Evolutionary conservation across 768 basidiomycete species (phyloP).

Genomic region (Collybia sordida): DNA sequence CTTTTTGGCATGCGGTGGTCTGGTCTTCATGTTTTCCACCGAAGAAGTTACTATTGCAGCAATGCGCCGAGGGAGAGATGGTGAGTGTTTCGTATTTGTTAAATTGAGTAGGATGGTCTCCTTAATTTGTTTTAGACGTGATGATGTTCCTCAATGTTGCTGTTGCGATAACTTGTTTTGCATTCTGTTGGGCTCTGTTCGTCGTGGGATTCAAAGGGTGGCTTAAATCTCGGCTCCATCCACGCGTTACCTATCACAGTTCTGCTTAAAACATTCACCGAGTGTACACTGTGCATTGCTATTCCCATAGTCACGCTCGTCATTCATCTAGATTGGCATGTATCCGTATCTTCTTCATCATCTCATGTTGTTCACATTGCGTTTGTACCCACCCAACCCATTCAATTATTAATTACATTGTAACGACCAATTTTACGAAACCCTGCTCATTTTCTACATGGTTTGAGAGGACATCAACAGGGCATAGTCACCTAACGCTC

Average conservation of each 20-base stretch:
- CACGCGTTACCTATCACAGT: constrained; percentile 28
- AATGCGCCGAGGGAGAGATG: constrained; percentile 88
- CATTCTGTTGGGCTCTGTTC: constrained; percentile 80
- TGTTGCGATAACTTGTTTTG: constrained; percentile 82
- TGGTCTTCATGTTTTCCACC: constrained; percentile 87
- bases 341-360: not conserved
- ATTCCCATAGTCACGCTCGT: not conserved
- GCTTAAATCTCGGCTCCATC: constrained; percentile 47
- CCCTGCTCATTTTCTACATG: not conserved
- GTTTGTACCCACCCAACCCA: too few species aligned
- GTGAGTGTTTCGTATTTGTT: constrained; percentile 34
- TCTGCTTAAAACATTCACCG: constrained; percentile 13
- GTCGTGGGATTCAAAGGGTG: constrained; percentile 84
- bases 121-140: constrained; percentile 49
- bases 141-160: constrained; percentile 90
- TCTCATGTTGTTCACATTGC: too few species aligned
- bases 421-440: constrained; percentile 4
- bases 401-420: not conserved
- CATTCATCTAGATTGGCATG: not conserved
- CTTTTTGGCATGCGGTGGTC: constrained; percentile 83
- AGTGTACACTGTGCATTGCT: not conserved
- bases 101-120: not conserved
- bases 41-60: constrained; percentile 90
- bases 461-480: constrained; percentile 23
- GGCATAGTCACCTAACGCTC: constrained; percentile 69